phyloP scores from a whole-genome alignment of 1,284 basidiomycete genomes.

The Sphaerobolus stellatus region DNA sequence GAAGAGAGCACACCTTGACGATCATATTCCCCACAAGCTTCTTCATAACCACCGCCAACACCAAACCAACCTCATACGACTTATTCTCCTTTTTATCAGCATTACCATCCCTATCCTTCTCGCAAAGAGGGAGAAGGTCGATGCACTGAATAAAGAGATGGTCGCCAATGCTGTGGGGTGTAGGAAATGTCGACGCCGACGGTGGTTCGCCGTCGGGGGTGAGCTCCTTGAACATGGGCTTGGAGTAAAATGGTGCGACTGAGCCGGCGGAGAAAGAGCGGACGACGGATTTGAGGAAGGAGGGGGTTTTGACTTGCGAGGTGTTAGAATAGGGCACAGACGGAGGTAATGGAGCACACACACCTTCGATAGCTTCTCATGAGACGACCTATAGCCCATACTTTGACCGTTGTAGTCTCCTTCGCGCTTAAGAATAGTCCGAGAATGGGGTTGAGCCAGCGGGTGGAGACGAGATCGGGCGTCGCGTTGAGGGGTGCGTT shows the following conservation, averaged over 20 bases:
- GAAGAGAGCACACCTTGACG: slow-evolving; percentile 59
- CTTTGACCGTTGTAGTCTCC: slow-evolving; percentile 76
- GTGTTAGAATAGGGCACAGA: neutral
- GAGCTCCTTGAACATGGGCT: slow-evolving; percentile 96
- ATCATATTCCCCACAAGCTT: slow-evolving; percentile 90
- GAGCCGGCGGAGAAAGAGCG: slow-evolving; percentile 89
- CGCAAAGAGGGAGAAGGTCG: neutral
- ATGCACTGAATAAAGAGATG: slow-evolving; percentile 56
- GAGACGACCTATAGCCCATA: slow-evolving; percentile 82
- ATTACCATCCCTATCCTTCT: neutral
- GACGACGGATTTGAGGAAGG: slow-evolving; percentile 85
- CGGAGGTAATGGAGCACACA: too few relatives aligned
- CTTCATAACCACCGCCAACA: slow-evolving; percentile 82
- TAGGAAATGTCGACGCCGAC: slow-evolving; percentile 84
- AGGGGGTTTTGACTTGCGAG: slow-evolving; percentile 72
- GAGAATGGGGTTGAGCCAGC: slow-evolving; percentile 94
- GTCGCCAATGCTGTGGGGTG: slow-evolving; percentile 84
- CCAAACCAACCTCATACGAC: slow-evolving; percentile 85
- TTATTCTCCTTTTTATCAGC: too few relatives aligned
- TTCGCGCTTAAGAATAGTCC: slow-evolving; percentile 94
- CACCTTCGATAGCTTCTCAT: slow-evolving; percentile 86
- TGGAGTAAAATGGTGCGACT: slow-evolving; percentile 79
- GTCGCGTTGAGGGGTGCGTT: slow-evolving; percentile 86
- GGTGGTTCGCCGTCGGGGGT: slow-evolving; percentile 90
- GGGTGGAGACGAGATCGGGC: slow-evolving; percentile 92